A percentile compares a stretch with the other conserved stretches of the same genome.
These are phyloP conservation scores for Ascochyta viciae-villosae DNA, from an alignment of 2,329 filamentous ascomycete genomes.

Conservation along the genomic window DNA sequence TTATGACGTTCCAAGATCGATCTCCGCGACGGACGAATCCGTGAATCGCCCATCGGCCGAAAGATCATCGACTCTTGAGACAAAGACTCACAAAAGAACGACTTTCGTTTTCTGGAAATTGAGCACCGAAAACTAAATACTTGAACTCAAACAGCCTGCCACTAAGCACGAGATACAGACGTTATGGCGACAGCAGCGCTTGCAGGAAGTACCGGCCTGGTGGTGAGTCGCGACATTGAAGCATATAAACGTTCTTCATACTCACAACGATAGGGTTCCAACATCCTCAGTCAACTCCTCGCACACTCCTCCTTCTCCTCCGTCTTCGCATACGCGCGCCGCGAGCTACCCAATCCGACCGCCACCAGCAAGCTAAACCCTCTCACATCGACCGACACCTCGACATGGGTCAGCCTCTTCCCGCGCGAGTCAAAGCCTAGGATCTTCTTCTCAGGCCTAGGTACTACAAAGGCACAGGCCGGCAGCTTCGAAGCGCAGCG, in stretches of 20 bases:
- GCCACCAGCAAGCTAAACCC: conserved; percentile 68
- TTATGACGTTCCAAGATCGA: neutral
- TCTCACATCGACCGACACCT: conserved; percentile 69
- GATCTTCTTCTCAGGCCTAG: conserved; percentile 78
- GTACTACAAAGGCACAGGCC: conserved; percentile 77
- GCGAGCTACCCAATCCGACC: conserved; percentile 60
- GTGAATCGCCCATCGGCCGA: conserved; percentile 5
- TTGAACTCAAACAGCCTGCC: neutral
- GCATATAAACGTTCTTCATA: neutral
- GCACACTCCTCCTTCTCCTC: conserved; percentile 59
- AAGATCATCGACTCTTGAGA: conserved; percentile 1
- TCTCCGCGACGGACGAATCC: conserved; percentile 8
- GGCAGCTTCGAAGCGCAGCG: conserved; percentile 81
- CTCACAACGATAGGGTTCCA: conserved; percentile 64
- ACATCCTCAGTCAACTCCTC: conserved; percentile 73
- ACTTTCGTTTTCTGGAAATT: neutral
- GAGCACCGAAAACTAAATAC: neutral
- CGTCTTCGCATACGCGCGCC: conserved; percentile 71
- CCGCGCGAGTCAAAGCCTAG: conserved; percentile 66
- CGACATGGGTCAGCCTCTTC: conserved; percentile 69
- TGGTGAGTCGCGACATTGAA: conserved; percentile 43
- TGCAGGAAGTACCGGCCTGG: conserved; percentile 71
- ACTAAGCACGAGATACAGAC: neutral
- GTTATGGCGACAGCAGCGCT: conserved; percentile 61
- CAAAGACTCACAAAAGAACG: conserved; percentile 1